These are phyloP conservation scores for Chenopodium suecicum DNA, from an alignment of 148 eudicot genomes.

Conservation along the genomic window DNA sequence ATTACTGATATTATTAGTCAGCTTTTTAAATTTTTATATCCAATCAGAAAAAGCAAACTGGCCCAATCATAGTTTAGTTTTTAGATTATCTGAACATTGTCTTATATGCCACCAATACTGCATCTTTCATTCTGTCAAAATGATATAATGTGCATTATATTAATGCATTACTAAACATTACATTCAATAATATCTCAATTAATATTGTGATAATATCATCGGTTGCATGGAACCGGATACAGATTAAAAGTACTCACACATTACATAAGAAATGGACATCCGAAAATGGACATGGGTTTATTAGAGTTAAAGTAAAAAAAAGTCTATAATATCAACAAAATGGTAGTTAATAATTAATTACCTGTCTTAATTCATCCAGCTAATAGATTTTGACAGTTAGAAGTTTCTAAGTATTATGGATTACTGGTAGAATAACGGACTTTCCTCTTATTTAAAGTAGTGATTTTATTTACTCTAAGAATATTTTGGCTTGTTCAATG, in stretches of 20 bases:
- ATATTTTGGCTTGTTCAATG: conserved; percentile 27
- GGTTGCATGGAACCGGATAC: background rate
- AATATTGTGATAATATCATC: background rate
- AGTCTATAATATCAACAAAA: background rate
- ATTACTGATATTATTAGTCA: background rate
- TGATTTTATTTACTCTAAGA: background rate
- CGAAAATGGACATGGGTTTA: background rate
- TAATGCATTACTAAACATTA: background rate
- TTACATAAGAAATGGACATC: background rate
- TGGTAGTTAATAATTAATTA: too few species aligned
- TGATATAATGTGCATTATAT: background rate
- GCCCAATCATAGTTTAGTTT: background rate
- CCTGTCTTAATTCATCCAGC: background rate
- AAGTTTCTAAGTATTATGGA: background rate
- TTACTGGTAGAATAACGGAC: background rate
- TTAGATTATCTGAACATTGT: background rate
- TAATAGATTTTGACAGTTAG: background rate
- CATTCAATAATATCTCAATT: background rate
- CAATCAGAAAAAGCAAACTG: background rate
- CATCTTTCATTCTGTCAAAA: background rate
- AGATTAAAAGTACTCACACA: background rate
- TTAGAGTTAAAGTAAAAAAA: background rate
- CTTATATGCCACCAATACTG: background rate
- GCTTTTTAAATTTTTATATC: background rate
- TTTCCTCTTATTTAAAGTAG: background rate